phyloP scores from a whole-genome alignment of 208 protist genomes.

The Trypanosoma platydactyli region DNA sequence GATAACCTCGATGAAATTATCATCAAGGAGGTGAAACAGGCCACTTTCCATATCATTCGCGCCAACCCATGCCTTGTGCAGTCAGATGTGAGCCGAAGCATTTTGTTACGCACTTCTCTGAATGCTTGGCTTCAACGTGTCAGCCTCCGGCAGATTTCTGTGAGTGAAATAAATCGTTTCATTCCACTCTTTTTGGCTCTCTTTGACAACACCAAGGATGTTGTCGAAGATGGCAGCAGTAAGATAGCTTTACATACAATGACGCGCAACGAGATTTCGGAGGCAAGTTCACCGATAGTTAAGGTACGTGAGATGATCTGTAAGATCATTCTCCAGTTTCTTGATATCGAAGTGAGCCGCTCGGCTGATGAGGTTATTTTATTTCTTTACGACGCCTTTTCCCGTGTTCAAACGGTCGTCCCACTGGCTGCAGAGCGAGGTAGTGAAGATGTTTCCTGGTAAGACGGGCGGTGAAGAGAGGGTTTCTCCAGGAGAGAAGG shows the following conservation, averaged over 20 bases:
- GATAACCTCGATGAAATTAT: conserved; percentile 55
- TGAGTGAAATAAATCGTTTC: conserved; percentile 41
- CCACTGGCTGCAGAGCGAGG: neutral
- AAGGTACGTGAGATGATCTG: conserved; percentile 69
- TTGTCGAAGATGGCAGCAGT: conserved; percentile 25
- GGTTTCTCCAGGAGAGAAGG: conserved; percentile 2
- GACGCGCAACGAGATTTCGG: conserved; percentile 40
- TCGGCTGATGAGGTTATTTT: conserved; percentile 65
- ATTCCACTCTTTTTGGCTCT: conserved; percentile 56
- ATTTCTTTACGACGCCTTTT: conserved; percentile 50
- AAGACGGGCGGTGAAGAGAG: neutral
- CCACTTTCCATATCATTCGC: conserved; percentile 45
- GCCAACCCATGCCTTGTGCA: conserved; percentile 70
- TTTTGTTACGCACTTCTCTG: conserved; percentile 46
- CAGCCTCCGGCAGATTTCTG: conserved; percentile 53
- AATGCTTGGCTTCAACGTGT: conserved; percentile 52
- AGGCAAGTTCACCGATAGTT: conserved; percentile 54
- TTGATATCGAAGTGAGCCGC: conserved; percentile 43
- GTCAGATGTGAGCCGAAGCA: conserved; percentile 43
- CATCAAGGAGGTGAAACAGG: conserved; percentile 43
- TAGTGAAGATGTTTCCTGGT: neutral
- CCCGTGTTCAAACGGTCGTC: conserved; percentile 5
- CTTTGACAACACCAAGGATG: conserved; percentile 54
- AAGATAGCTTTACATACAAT: conserved; percentile 12
- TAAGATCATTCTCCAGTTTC: conserved; percentile 37